Conservation (phyloP, 768 basidiomycete genomes). For the Tylopilus felleus region DNA sequence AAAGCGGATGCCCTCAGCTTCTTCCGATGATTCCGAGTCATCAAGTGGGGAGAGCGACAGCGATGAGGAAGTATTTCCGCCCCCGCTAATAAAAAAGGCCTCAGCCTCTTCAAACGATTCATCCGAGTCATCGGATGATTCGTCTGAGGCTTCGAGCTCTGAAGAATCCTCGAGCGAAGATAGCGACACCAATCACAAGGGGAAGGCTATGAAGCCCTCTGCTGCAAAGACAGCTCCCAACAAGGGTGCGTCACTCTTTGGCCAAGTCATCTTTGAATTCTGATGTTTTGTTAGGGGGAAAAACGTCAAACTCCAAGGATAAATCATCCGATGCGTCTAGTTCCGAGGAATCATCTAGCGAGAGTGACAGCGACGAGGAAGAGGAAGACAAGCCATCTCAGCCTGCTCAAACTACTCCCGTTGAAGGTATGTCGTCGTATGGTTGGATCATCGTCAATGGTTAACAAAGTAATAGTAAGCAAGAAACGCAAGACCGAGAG, state of each 20-base stretch:
- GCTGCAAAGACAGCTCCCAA: conserved; percentile 46
- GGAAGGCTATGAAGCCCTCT: too few species aligned
- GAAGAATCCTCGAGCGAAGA: conserved; percentile 2
- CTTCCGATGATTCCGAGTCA: conserved; percentile 6
- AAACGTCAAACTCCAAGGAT: neutral
- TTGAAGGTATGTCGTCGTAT: conserved; percentile 33
- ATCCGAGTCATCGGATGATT: neutral
- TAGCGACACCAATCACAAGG: neutral
- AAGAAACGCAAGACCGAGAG: conserved; percentile 84
- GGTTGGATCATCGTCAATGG: neutral
- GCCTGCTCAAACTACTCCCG: conserved; percentile 32
- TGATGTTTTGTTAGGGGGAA: neutral
- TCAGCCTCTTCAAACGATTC: neutral
- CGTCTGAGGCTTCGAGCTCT: neutral
- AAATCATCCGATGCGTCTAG: conserved; percentile 6
- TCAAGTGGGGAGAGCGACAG: conserved; percentile 9
- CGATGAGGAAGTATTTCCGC: neutral
- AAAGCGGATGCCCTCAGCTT: neutral
- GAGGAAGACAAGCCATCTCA: neutral
- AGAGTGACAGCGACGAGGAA: conserved; percentile 3
- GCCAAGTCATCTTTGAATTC: neutral
- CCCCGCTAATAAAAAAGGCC: conserved; percentile 1
- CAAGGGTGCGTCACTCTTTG: conserved; percentile 21
- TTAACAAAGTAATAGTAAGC: conserved; percentile 2
- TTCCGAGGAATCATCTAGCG: conserved; percentile 14